Conservation (phyloP, 345 rosid genomes). For the Rhodamnia argentea region DNA sequence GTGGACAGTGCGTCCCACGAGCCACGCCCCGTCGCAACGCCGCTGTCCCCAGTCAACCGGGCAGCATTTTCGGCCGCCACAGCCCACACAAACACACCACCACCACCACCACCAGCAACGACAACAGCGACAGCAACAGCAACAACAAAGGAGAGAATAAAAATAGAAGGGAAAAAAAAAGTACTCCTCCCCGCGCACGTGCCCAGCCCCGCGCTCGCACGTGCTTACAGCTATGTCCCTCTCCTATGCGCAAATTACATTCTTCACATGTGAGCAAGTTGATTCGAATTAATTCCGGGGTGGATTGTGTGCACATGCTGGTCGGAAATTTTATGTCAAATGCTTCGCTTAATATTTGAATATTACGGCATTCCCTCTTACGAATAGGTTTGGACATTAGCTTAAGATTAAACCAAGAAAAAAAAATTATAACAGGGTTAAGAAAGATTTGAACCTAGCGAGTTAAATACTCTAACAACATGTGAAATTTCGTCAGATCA, state of each 20-base stretch:
- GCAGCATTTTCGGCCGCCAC: slow-evolving; percentile 24
- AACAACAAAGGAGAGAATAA: background rate
- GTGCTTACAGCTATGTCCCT: background rate
- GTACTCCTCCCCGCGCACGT: background rate
- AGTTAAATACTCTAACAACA: background rate
- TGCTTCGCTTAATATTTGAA: background rate
- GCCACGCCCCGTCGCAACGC: slow-evolving; percentile 20
- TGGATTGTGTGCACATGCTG: no score
- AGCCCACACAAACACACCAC: slow-evolving; percentile 2
- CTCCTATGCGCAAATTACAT: no score
- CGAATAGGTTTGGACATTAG: background rate
- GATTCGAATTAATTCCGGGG: no score
- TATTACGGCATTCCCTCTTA: background rate
- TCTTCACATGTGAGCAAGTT: no score
- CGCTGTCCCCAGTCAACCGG: slow-evolving; percentile 62
- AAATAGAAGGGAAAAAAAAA: background rate
- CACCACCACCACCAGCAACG: background rate
- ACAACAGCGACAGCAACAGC: background rate
- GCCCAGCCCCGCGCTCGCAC: background rate
- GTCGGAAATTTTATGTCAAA: background rate
- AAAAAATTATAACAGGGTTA: background rate
- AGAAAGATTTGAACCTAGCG: background rate
- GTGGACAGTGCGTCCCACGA: slow-evolving; percentile 34
- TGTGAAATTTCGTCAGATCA: background rate
- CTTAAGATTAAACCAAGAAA: background rate